Percentiles rank a stretch among this genome's conserved stretches.
Conservation (phyloP, 108 stramenopile species). For the Cylindrotheca closterium region DNA sequence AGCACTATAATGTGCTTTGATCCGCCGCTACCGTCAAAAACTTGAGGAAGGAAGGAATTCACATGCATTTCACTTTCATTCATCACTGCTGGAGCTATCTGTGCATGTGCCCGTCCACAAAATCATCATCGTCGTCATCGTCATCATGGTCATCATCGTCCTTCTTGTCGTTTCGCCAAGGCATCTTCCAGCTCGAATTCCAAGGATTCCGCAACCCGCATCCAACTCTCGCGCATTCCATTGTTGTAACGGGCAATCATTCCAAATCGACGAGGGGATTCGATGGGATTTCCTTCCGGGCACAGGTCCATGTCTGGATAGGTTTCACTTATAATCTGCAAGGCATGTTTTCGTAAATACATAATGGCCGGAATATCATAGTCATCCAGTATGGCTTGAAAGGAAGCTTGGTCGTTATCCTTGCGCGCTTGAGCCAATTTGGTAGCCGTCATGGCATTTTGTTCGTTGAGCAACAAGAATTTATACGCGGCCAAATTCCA, state of each 20-base stretch:
- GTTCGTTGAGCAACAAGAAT: conserved; percentile 12
- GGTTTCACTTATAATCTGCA: neutral
- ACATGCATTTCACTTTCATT: no score
- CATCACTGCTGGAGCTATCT: no score
- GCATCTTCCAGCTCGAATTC: neutral
- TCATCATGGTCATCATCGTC: no score
- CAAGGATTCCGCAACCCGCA: neutral
- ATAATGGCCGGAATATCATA: neutral
- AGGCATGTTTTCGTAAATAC: neutral
- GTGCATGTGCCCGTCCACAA: no score
- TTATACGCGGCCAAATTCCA: conserved; percentile 8
- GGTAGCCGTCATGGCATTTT: neutral
- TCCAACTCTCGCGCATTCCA: neutral
- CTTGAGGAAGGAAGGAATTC: neutral
- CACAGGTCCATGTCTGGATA: neutral
- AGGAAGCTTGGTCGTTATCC: neutral
- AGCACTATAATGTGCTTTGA: no score
- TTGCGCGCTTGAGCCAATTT: conserved; percentile 7
- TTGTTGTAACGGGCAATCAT: neutral
- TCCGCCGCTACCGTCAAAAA: no score
- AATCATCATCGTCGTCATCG: no score
- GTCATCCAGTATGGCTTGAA: neutral
- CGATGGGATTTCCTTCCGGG: conserved; percentile 2
- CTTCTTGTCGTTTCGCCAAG: neutral
- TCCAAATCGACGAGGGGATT: neutral